These are phyloP conservation scores for Botryotinia convoluta DNA, from an alignment of 2,329 filamentous ascomycete genomes.

Conservation along the genomic window DNA sequence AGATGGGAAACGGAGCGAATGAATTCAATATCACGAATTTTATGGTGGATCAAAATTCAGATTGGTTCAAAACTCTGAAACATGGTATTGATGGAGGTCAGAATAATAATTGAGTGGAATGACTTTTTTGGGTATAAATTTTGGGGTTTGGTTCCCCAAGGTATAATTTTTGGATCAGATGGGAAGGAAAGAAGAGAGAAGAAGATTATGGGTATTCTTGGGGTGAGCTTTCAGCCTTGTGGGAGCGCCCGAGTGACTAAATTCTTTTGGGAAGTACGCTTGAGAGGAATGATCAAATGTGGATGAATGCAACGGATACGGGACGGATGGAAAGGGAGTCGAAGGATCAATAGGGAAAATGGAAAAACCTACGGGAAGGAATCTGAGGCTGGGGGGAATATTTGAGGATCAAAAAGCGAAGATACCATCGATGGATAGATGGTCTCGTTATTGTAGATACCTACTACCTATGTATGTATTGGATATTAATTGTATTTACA, in stretches of 20 bases:
- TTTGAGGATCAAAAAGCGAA: not conserved
- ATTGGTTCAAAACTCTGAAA: conserved; percentile 63
- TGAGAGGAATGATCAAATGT: not conserved
- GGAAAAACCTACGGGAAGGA: not conserved
- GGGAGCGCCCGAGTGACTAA: not conserved
- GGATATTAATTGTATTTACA: not conserved
- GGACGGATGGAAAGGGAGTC: not conserved
- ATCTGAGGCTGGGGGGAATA: not conserved
- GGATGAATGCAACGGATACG: not conserved
- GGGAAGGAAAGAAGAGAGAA: not conserved
- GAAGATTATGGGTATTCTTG: not conserved
- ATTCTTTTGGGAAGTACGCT: not conserved
- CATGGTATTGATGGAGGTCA: conserved; percentile 2
- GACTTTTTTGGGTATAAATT: not conserved
- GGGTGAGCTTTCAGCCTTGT: not conserved
- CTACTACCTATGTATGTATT: not conserved
- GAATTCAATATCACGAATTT: conserved; percentile 79
- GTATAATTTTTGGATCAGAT: not conserved
- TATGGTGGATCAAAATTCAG: conserved; percentile 69
- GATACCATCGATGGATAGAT: not conserved
- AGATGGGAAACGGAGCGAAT: conserved; percentile 40
- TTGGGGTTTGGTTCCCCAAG: not conserved
- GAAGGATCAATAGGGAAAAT: not conserved
- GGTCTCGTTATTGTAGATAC: not conserved
- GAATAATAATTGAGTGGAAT: conserved; percentile 8